Conservation (phyloP, 768 basidiomycete species). For the Leccinum aurantiacum region DNA sequence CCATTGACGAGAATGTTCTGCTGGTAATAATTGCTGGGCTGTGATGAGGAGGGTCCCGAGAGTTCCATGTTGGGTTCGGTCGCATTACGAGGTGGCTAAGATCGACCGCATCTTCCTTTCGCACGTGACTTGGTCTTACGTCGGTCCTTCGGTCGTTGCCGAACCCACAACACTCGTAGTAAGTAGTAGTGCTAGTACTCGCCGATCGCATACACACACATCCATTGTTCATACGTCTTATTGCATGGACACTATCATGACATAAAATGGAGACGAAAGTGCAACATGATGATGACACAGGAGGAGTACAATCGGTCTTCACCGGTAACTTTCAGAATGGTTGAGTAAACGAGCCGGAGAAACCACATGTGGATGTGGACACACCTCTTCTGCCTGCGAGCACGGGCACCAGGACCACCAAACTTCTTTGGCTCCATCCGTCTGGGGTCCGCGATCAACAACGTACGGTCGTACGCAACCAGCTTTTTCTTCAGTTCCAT, state of each 20-base stretch:
- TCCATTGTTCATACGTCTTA: conserved; percentile 25
- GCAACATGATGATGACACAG: conserved; percentile 45
- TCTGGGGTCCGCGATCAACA: conserved; percentile 91
- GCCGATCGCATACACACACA: not conserved
- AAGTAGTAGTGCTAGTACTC: too few species aligned
- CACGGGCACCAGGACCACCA: conserved; percentile 97
- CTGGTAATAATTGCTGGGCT: conserved; percentile 10
- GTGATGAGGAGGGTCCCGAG: conserved; percentile 19
- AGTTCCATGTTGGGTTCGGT: conserved; percentile 21
- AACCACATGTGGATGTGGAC: not conserved
- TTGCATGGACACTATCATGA: conserved; percentile 38
- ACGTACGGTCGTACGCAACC: conserved; percentile 89
- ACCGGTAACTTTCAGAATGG: conserved; percentile 63
- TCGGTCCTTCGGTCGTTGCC: not conserved
- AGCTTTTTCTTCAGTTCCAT: conserved; percentile 98
- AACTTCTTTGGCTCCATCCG: conserved; percentile 99
- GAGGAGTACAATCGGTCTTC: conserved; percentile 34
- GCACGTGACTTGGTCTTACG: conserved; percentile 15
- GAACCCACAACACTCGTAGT: not conserved
- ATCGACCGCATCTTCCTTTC: not conserved
- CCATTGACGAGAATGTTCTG: conserved; percentile 38
- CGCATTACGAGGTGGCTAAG: not conserved
- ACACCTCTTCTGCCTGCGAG: conserved; percentile 96
- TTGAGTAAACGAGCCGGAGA: conserved; percentile 13
- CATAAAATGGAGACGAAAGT: conserved; percentile 38